These are phyloP conservation scores for Kazachstania sp. DNA, from an alignment of 1,139 yeast species.

Conservation along the genomic window DNA sequence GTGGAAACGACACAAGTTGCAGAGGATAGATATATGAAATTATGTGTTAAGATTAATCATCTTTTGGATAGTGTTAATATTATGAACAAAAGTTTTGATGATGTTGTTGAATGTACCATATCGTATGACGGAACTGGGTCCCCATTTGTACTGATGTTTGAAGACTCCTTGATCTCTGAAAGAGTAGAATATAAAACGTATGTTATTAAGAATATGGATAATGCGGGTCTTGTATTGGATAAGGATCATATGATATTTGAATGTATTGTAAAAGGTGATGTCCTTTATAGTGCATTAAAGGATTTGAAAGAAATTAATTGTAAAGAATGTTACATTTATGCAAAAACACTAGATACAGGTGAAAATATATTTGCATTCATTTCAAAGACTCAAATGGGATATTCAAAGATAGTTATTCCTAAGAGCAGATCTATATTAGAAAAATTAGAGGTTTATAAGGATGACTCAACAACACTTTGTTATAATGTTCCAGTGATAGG, in stretches of 20 bases:
- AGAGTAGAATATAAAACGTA: conserved; percentile 62
- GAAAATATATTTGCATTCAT: conserved; percentile 39
- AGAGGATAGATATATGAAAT: conserved; percentile 16
- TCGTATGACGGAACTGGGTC: conserved; percentile 49
- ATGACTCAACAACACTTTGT: conserved; percentile 20
- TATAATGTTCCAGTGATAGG: conserved; percentile 31
- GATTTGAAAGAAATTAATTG: conserved; percentile 64
- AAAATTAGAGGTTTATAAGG: conserved; percentile 33
- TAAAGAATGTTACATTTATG: conserved; percentile 47
- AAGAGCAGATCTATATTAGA: conserved; percentile 56
- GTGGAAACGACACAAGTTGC: conserved; percentile 5
- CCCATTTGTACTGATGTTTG: conserved; percentile 64
- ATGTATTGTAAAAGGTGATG: conserved; percentile 57
- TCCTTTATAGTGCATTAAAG: conserved; percentile 52
- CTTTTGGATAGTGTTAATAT: conserved; percentile 41
- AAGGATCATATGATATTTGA: conserved; percentile 48
- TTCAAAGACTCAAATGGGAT: conserved; percentile 57
- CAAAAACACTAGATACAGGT: conserved; percentile 30
- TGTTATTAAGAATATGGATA: conserved; percentile 35
- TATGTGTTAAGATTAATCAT: conserved; percentile 36
- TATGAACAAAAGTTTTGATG: conserved; percentile 27
- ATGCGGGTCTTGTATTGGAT: conserved; percentile 39
- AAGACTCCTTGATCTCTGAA: conserved; percentile 61
- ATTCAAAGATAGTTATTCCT: conserved; percentile 61
- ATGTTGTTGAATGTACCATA: conserved; percentile 39